A percentile compares a stretch with the other conserved stretches of the same genome.
phyloP scores from a whole-genome alignment of 306 rosid genomes.

The Sesbania bispinosa region DNA sequence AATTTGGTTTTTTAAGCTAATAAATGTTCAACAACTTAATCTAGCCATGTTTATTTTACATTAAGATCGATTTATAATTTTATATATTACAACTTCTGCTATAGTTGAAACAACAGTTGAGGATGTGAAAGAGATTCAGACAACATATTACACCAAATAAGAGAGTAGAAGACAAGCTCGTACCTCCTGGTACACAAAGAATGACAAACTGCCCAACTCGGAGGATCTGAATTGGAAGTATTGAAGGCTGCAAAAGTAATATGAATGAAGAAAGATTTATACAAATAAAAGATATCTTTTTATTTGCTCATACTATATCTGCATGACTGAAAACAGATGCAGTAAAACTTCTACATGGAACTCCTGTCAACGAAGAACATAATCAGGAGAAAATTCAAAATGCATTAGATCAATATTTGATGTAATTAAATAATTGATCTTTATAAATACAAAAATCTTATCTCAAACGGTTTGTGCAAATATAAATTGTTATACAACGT shows the following conservation, averaged over 20 bases:
- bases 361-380: conserved; percentile 1
- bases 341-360: neutral
- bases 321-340: conserved; percentile 14
- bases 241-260: conserved; percentile 70
- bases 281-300: neutral
- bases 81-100: neutral
- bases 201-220: conserved; percentile 74
- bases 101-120: conserved; percentile 5
- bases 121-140: conserved; percentile 3
- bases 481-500: neutral
- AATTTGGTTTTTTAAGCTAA: neutral
- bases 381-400: neutral
- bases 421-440: neutral
- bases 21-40: neutral
- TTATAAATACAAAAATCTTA: neutral
- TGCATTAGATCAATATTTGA: neutral
- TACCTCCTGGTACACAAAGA: conserved; percentile 94
- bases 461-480: neutral
- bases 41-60: neutral
- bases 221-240: conserved; percentile 92
- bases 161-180: neutral
- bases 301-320: neutral
- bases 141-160: neutral
- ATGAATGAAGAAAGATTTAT: conserved; percentile 10
- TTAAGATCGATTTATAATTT: neutral